Conservation (phyloP, 139 green algal genomes). For the Tetradesmus lagerheimii region DNA sequence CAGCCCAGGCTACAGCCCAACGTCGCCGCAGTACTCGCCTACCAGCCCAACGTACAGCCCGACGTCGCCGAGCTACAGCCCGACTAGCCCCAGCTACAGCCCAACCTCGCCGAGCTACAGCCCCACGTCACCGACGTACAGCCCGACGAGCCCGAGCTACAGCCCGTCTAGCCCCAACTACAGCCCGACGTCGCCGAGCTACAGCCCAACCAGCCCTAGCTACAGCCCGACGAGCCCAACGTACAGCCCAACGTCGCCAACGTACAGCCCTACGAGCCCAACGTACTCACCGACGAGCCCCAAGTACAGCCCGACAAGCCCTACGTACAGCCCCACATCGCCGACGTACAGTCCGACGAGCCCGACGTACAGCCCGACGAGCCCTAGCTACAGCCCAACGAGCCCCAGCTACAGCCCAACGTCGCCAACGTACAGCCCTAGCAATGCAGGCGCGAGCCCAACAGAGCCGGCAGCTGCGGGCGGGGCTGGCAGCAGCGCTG, state of each 20-base stretch:
- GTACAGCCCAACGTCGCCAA: slow-evolving; percentile 69
- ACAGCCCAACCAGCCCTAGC: slow-evolving; percentile 69
- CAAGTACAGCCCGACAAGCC: slow-evolving; percentile 69
- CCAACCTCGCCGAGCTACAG: slow-evolving; percentile 79
- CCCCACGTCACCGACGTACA: slow-evolving; percentile 78
- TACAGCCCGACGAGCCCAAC: slow-evolving; percentile 56
- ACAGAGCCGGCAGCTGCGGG: slow-evolving; percentile 14
- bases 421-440: slow-evolving; percentile 78
- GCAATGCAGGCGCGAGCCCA: neutral
- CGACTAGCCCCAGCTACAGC: slow-evolving; percentile 78
- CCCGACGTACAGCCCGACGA: slow-evolving; percentile 69
- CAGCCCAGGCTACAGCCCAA: slow-evolving; percentile 63
- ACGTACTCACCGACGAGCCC: slow-evolving; percentile 78
- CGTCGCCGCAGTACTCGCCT: slow-evolving; percentile 66
- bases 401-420: slow-evolving; percentile 50
- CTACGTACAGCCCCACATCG: slow-evolving; percentile 80
- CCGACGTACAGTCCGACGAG: slow-evolving; percentile 75
- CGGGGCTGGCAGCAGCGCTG: neutral
- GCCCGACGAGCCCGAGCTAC: slow-evolving; percentile 66
- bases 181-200: slow-evolving; percentile 64
- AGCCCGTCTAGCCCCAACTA: slow-evolving; percentile 75
- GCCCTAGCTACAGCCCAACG: slow-evolving; percentile 78
- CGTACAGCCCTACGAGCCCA: slow-evolving; percentile 70
- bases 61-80: slow-evolving; percentile 66
- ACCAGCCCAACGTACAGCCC: slow-evolving; percentile 68